phyloP scores from a whole-genome alignment of 2,329 filamentous ascomycete genomes.

The Colletotrichum eremochloae region DNA sequence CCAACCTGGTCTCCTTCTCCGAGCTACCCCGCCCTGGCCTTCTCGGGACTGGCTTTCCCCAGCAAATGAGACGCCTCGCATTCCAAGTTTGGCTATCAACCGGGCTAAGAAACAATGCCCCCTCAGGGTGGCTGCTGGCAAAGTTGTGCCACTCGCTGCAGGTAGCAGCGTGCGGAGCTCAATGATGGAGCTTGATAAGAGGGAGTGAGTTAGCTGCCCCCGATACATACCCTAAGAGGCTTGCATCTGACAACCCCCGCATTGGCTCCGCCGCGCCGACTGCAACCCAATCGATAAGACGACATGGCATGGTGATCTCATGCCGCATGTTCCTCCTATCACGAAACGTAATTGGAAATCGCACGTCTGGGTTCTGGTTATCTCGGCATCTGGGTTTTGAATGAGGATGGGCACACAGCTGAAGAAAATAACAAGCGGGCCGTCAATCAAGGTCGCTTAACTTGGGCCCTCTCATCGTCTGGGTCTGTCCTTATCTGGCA shows the following conservation, averaged over 20 bases:
- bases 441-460: not conserved
- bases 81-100: slow-evolving; percentile 27
- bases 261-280: slow-evolving; percentile 30
- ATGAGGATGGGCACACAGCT: not conserved
- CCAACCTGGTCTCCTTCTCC: not conserved
- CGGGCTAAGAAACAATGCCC: slow-evolving; percentile 13
- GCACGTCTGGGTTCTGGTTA: slow-evolving; percentile 15
- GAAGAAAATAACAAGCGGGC: not conserved
- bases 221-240: slow-evolving; percentile 25
- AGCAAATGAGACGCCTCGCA: slow-evolving; percentile 19
- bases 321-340: slow-evolving; percentile 36
- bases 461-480: not conserved
- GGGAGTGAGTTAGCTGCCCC: slow-evolving; percentile 4
- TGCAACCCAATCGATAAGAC: slow-evolving; percentile 41
- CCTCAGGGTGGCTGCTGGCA: slow-evolving; percentile 1
- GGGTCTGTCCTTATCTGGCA: not conserved
- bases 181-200: slow-evolving; percentile 39
- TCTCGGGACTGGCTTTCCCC: slow-evolving; percentile 13
- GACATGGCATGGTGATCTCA: slow-evolving; percentile 35
- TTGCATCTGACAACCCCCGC: slow-evolving; percentile 32
- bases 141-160: slow-evolving; percentile 10
- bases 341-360: slow-evolving; percentile 41
- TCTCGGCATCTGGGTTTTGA: slow-evolving; percentile 28
- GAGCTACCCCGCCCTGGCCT: slow-evolving; percentile 38
- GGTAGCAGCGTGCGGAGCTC: slow-evolving; percentile 22